phyloP scores from a whole-genome alignment of 768 basidiomycete genomes.

The Leccinum sublutescens region DNA sequence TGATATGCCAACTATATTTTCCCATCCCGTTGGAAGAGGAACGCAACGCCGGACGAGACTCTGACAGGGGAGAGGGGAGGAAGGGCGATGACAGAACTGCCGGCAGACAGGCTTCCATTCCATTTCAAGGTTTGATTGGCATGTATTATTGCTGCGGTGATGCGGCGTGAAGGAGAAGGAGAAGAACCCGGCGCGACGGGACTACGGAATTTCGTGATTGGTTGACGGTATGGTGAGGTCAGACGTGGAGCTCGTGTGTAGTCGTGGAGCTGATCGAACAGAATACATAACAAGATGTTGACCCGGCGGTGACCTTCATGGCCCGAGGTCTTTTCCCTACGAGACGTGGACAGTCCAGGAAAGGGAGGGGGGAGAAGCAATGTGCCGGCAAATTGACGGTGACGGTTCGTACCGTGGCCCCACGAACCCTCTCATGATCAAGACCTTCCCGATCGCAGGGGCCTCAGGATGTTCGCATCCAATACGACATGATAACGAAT shows the following conservation, averaged over 20 bases:
- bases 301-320: background rate
- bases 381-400: background rate
- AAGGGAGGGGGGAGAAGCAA: background rate
- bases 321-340: background rate
- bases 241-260: slow-evolving; percentile 2
- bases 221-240: background rate
- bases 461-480: background rate
- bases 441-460: slow-evolving; percentile 1
- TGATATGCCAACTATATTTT: background rate
- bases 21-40: background rate
- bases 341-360: background rate
- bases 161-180: slow-evolving; percentile 11
- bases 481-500: background rate
- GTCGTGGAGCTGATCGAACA: slow-evolving; percentile 6
- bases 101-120: slow-evolving; percentile 22
- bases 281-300: background rate
- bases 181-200: background rate
- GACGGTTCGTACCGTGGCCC: background rate
- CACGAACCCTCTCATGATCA: background rate
- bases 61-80: background rate
- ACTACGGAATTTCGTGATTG: slow-evolving; percentile 12
- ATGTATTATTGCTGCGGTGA: slow-evolving; percentile 19
- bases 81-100: slow-evolving; percentile 3
- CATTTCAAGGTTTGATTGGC: slow-evolving; percentile 26
- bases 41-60: background rate